phyloP scores from a whole-genome alignment of 2,329 filamentous ascomycete species.

The Hirsutella minnesotensis region DNA sequence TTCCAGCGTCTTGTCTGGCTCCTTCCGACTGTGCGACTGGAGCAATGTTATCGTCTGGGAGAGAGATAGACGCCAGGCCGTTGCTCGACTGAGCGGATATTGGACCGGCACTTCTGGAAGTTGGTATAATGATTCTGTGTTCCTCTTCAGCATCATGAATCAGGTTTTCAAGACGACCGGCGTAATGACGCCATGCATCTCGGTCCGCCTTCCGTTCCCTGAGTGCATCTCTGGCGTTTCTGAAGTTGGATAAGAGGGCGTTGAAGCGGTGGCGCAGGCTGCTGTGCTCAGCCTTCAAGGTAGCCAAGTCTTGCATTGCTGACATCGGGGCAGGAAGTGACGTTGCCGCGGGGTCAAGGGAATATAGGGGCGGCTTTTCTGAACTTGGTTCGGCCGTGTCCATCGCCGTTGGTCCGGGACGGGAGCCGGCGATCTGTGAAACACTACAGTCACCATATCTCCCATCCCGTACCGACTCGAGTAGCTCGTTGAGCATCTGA shows the following conservation, averaged over 20 bases:
- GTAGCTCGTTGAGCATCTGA: background rate
- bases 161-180: slow-evolving; percentile 28
- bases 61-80: background rate
- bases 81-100: background rate
- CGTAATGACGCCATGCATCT: slow-evolving; percentile 33
- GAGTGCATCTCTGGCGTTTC: slow-evolving; percentile 24
- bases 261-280: slow-evolving; percentile 28
- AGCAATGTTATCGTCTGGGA: background rate
- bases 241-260: slow-evolving; percentile 28
- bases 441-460: background rate
- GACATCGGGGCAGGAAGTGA: no score
- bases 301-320: slow-evolving; percentile 10
- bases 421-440: background rate
- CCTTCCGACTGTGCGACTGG: background rate
- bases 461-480: background rate
- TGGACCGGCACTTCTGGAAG: background rate
- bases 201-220: slow-evolving; percentile 28
- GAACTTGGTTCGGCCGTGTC: background rate
- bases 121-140: slow-evolving; percentile 18
- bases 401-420: background rate
- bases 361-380: no score
- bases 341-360: background rate
- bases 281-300: slow-evolving; percentile 16
- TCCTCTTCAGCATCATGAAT: slow-evolving; percentile 30
- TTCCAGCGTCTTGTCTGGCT: background rate